Percentiles rank a stretch among this genome's conserved stretches.
Conservation (phyloP, 2,329 filamentous ascomycete genomes). For the Apiospora aurea region DNA sequence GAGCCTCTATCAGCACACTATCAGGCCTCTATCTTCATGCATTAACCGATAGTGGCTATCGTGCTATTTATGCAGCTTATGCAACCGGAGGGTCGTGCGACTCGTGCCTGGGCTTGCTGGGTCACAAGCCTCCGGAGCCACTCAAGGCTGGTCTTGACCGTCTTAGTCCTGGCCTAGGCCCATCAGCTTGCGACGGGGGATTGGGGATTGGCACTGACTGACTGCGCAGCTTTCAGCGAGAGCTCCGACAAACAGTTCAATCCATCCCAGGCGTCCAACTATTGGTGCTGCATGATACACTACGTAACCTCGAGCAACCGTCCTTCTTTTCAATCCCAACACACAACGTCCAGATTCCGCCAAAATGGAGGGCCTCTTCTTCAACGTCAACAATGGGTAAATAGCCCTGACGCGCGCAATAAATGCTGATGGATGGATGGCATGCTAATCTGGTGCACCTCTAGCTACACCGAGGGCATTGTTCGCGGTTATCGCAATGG, state of each 20-base stretch:
- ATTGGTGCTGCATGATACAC: conserved; percentile 26
- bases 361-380: conserved; percentile 89
- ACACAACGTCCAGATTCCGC: conserved; percentile 32
- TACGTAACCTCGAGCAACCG: conserved; percentile 29
- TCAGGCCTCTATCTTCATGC: neutral
- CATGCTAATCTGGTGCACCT: conserved; percentile 39
- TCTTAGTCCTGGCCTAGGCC: neutral
- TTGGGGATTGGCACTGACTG: neutral
- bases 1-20: neutral
- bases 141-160: neutral
- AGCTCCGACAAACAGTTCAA: neutral
- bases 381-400: conserved; percentile 93
- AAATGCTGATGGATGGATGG: conserved; percentile 14
- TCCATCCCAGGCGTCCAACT: conserved; percentile 30
- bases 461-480: conserved; percentile 94
- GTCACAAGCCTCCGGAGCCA: conserved; percentile 16
- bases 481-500: conserved; percentile 96
- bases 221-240: neutral
- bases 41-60: neutral
- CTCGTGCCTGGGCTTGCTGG: neutral
- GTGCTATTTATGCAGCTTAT: conserved; percentile 1
- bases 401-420: conserved; percentile 29
- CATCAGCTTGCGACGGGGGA: conserved; percentile 1
- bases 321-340: conserved; percentile 31
- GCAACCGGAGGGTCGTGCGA: conserved; percentile 3